Conservation (phyloP, 495 filamentous ascomycete species). For the Aspergillus saccharolyticus region DNA sequence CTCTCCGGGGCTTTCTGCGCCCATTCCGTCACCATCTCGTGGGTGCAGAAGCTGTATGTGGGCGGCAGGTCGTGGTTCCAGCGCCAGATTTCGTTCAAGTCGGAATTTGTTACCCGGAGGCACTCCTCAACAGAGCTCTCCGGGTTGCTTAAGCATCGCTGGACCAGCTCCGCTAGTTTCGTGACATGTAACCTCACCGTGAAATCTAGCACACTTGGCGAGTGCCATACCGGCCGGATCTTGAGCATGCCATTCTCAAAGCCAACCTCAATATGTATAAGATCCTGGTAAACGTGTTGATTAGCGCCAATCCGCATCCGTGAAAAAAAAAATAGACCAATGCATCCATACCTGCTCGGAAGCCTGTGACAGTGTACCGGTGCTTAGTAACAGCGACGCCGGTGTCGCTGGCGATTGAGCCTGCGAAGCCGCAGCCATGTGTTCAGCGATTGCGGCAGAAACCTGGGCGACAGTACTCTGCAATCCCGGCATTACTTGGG, state of each 20-base stretch:
- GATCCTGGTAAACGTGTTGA: slow-evolving; percentile 3
- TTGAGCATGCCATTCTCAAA: slow-evolving; percentile 20
- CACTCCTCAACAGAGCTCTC: slow-evolving; percentile 21
- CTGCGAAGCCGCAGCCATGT: slow-evolving; percentile 16
- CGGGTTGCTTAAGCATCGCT: slow-evolving; percentile 23
- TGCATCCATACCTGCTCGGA: slow-evolving; percentile 17
- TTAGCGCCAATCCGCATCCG: neutral
- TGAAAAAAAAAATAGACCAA: neutral
- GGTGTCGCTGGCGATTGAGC: neutral
- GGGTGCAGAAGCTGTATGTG: slow-evolving; percentile 36
- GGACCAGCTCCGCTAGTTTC: slow-evolving; percentile 27
- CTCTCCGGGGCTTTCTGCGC: slow-evolving; percentile 28
- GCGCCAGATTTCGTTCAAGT: slow-evolving; percentile 30
- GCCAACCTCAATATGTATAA: slow-evolving; percentile 26
- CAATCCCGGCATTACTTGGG: slow-evolving; percentile 24
- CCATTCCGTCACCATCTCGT: slow-evolving; percentile 41
- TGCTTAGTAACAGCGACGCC: slow-evolving; percentile 30
- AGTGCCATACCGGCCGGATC: slow-evolving; percentile 26
- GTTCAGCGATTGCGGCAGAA: slow-evolving; percentile 13
- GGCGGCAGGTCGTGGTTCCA: slow-evolving; percentile 32
- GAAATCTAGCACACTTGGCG: slow-evolving; percentile 28
- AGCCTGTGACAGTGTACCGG: slow-evolving; percentile 19
- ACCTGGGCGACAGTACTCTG: slow-evolving; percentile 21
- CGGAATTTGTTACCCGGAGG: slow-evolving; percentile 22
- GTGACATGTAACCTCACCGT: slow-evolving; percentile 30